Base-by-base conservation (phyloP, 108 stramenopile genomes). In the Aurantiochytrium sp. region DNA sequence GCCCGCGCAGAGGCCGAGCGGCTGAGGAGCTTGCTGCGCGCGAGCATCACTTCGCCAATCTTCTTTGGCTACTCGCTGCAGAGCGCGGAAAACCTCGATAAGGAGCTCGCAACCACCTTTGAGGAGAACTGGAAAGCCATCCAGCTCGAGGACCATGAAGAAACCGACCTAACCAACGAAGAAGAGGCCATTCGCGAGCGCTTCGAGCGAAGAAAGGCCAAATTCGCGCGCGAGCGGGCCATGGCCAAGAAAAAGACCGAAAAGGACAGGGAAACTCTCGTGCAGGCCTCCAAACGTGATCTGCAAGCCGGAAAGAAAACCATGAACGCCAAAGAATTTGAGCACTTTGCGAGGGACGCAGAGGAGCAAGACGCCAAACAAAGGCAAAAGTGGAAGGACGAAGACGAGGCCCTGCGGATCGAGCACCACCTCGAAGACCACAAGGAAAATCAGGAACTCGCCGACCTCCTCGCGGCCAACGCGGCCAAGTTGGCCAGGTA, bases 261-360 rank as follows among this genome's bases (percentile, higher is more conserved):
- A 48, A 81, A 81, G 45, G 39, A 41, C 12, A 6, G 73, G 10
- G n/a, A n/a, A 48, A 24, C 50, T 48, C 36, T 81, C 36, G 12
- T 48, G 12, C 73, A 81, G 24, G 45, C 39, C 30, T 41, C 73
- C 42, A 81, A 81, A 48, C 73, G 73, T 8, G 73, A 81, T 5
- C 6, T 41, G 15, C n/a, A 6, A 37, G 73, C 73, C 0, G 73
- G 24, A 41, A 41, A 48, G 42, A 81, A 81, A 81, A 48, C 73
- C 12, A 81, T 81, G 73, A 48, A 22, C 24, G 45, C 39, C 15
- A 48, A 41, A 17, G 73, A 81, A 48, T 81, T 48, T 2, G 45
- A 81, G 42, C 73, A 81, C 30, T 81, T 81, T 48, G 6, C 45
- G 12, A 22, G 73, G n/a, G 73, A 81, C 73, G 39, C n/a, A 81